Evolutionary conservation across 345 rosid species (phyloP), one percentile per base, ranked within the genome.

Genomic region (Dovyalis caffra): DNA sequence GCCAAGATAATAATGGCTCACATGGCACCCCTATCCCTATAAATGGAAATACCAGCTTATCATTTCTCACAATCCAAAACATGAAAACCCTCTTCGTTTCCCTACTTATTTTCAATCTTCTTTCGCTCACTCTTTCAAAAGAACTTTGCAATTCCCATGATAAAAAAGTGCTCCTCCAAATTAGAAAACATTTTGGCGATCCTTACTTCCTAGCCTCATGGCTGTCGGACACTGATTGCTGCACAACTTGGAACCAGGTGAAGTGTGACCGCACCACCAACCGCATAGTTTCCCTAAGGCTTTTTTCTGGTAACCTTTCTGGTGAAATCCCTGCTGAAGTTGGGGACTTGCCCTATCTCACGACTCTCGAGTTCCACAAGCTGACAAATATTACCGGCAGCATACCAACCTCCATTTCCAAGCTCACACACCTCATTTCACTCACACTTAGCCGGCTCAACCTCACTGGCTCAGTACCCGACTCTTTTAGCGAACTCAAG

Each of bases 171-270:
- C 92, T 93, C 60, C 88, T 93, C 71, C 77, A 84, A 20, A 89
- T 91, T 78, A 89, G 88, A 70, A 66, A 81, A 51, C 77, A 88
- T 40, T 83, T 90, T 23, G 86, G 87, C 73, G 80, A 90, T 75
- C 95, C 97, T 56, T 90, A 87, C 85, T 81, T 81, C 66, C 83
- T 90, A 16, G 86, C 92, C 63, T 90, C 98, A 0, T 91, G 98
- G 98, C 31, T 84, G 8, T 82, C 88, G 0, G 75, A 81, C 68
- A 75, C 87, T 0, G 97, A 90, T 63, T 93, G 95, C 76, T 90
- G 97, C 79, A 64, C 72, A 11, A 49, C 65, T 2, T 94, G 97
- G 97, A 85, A 90, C 76, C 78, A 81, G 45, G 90, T 94, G 18
- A 77, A 83, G 45, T 94, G 97, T 67, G 84, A 91, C 62, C 63